Evolutionary conservation across 345 rosid genomes (phyloP), one percentile per base, ranked within the genome.

Genomic region (Orychophragmus violaceus): DNA sequence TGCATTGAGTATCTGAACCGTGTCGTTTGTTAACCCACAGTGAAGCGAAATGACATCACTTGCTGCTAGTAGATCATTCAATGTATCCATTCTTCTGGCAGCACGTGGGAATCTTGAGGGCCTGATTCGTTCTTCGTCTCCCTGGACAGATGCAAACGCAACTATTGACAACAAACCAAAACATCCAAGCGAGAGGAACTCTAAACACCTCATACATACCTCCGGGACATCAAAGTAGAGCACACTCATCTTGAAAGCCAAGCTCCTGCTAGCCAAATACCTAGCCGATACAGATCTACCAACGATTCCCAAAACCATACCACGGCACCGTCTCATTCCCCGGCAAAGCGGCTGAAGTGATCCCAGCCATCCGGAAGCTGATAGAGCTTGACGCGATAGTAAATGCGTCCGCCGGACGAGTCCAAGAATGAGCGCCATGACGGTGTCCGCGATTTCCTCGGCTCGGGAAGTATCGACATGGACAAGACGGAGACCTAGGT

Each of bases 271-370:
- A 16, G 95, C 97, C 68, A 95, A 70, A 35, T 83, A 82, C 68
- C 82, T 62, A 10, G 99, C 97, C 0, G 99, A 87, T 1, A 85
- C 87, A 75, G 97, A 91, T 85, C 90, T 89, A 54, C 99, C 99
- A 49, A 91, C 75, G 41, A 95, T 89, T 49, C 97, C 99, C 74
- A 91, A 79, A 63, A 95, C 97, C 76, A 95, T 72, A 30, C 99
- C 99, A 49, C 97, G 82, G 68, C 99, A 95, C 57, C 99, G 77
- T 76, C 97, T 84, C 97, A 95, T 95, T 55, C 99, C 99, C 44
- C 95, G 70, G 36, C 96, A 89, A 2, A 91, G 86, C 45, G 96
- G 97, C 82, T 95, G 99, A 64, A 91, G 76, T 35, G 99, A 82
- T 32, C 99, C 99, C 1, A 94, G 83, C 99, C 97, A 94, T 1